Evolutionary conservation across 129 eudicot species (phyloP), one percentile per base, ranked within the genome.

Genomic region (Logfia minima): DNA sequence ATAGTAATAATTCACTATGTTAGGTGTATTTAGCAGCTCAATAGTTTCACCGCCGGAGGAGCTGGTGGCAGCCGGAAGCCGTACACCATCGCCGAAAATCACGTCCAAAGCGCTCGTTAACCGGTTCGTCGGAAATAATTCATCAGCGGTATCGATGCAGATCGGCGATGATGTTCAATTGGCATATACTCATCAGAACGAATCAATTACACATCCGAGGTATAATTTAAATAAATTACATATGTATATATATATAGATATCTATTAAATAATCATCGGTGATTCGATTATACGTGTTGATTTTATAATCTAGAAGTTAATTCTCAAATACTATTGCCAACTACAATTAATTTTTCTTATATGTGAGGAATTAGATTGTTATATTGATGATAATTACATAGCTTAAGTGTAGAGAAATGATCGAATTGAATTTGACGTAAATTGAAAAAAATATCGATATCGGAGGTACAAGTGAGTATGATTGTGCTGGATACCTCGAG

Each of bases 1-100:
- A 45, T 45, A 10, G 8, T 9, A 13, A 26, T 29, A 0, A 13
- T 32, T 80, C 21, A 45, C 73, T 39, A 94, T 94, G 98, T 85
- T 94, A 75, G 97, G 97, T 6, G 88, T 94, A 9, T 91, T 94
- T 31, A 89, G 93, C 76, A 87, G 90, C 78, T 84, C 96, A 21
- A 88, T 94, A 8, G 83, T 94, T 32, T 89, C 97, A 1, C 97
- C 98, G 59, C 98, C 98, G 82, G 97, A 91, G 76, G 98, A 91
- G 89, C 86, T 94, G 72, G 98, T 94, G 78, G 97, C 93, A 0
- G 98, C 98, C 81, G 98, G 98, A 35, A 89, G 97, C 79, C 81
- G 98, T 65, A 91, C 98, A 7, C 98, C 98, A 82, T 94, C 98
- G 74, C 98, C 98, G 60, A 94, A 94, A 85, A 88, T 71, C 73